A percentile compares a stretch with the other conserved stretches of the same genome.
These are phyloP conservation scores for Penstemon eatonii DNA, from an alignment of 257 asterid genomes.

Conservation along the genomic window DNA sequence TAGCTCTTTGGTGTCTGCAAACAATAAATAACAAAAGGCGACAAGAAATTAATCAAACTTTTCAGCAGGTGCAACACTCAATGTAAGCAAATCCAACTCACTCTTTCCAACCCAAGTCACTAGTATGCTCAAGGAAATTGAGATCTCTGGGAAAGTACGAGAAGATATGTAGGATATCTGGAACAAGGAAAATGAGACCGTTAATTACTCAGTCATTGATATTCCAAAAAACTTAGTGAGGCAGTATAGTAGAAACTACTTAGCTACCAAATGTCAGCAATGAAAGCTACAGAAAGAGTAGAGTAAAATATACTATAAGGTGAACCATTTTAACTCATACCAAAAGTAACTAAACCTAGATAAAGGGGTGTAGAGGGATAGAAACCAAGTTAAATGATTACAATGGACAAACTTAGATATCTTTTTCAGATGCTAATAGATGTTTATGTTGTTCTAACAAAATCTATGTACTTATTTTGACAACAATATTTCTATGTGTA, in stretches of 20 bases:
- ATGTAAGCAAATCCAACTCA: slow-evolving; percentile 41
- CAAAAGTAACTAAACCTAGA: background rate
- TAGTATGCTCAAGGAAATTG: slow-evolving; percentile 93
- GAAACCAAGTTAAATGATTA: no score
- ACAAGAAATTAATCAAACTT: slow-evolving; percentile 13
- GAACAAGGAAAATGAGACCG: slow-evolving; percentile 34
- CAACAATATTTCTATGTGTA: no score
- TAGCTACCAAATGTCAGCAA: background rate
- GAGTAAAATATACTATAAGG: background rate
- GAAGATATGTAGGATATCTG: slow-evolving; percentile 92
- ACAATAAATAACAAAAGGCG: background rate
- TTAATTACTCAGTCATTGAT: slow-evolving; percentile 6
- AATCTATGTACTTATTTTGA: no score
- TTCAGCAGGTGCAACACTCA: slow-evolving; percentile 13
- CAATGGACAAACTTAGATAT: no score
- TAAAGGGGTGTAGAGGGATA: no score
- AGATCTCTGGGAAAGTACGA: slow-evolving; percentile 96
- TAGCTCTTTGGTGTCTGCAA: slow-evolving; percentile 76
- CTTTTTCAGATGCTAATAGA: no score
- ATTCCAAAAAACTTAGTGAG: background rate
- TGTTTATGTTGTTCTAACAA: no score
- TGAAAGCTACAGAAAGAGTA: no score
- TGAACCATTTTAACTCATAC: background rate
- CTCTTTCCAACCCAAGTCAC: slow-evolving; percentile 98
- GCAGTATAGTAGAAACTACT: background rate